Evolutionary conservation across 2,329 filamentous ascomycete genomes (phyloP).

Genomic region (Penicillium sp.): DNA sequence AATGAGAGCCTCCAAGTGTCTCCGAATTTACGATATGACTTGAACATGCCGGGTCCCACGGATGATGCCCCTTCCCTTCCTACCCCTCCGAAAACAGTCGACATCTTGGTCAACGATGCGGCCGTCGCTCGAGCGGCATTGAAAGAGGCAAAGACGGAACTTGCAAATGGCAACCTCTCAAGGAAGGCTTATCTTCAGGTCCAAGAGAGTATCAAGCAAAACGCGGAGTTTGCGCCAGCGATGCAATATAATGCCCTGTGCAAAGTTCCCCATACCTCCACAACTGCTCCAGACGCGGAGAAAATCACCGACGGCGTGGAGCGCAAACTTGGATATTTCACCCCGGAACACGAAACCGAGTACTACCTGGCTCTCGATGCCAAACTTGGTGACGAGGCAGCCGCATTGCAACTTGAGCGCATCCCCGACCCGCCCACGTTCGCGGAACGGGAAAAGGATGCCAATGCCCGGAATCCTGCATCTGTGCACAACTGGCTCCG

Average conservation of each 20-base stretch:
- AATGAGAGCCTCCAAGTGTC: conserved; percentile 83
- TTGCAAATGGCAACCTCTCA: conserved; percentile 42
- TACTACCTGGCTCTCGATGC: conserved; percentile 50
- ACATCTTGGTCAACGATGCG: conserved; percentile 39
- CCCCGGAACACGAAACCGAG: conserved; percentile 49
- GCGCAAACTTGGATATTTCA: conserved; percentile 48
- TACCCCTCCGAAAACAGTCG: conserved; percentile 44
- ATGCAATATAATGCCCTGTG: conserved; percentile 38
- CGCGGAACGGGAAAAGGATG: conserved; percentile 58
- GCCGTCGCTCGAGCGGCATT: conserved; percentile 39
- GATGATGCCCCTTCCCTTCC: conserved; percentile 53
- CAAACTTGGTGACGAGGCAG: conserved; percentile 45
- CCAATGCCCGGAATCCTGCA: conserved; percentile 75
- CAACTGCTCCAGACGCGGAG: conserved; percentile 18
- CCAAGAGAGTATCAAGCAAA: conserved; percentile 44
- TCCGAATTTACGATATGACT: conserved; percentile 72
- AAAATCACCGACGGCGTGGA: conserved; percentile 28
- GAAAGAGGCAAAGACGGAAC: conserved; percentile 43
- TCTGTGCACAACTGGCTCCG: conserved; percentile 96
- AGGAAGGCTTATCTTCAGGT: conserved; percentile 41
- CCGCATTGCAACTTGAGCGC: conserved; percentile 56
- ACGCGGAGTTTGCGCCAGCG: conserved; percentile 43
- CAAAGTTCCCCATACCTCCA: conserved; percentile 35
- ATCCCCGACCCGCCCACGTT: conserved; percentile 46
- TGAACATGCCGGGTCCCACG: conserved; percentile 59